Evolutionary conservation across 2,329 filamentous ascomycete species (phyloP), one percentile per base, ranked within the genome.

Genomic region (Trichoderma sp.): DNA sequence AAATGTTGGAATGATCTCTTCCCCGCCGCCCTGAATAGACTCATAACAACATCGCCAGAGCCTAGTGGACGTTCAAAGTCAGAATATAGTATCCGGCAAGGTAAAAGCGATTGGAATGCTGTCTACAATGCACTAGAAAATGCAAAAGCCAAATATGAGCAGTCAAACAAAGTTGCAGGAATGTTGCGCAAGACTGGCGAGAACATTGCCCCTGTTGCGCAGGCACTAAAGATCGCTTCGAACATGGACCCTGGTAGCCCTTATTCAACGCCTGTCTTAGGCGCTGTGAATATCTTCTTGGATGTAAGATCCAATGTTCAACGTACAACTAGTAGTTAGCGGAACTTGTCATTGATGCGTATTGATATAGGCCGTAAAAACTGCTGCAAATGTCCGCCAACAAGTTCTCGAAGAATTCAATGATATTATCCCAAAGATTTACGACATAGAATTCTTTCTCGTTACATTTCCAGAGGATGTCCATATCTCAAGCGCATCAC

Each of bases 1-100:
- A 39, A 57, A 14, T 67, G n/a, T 18, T 67, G 64, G 64, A 39
- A 67, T 18, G 18, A 36, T 11, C 51, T 67, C 47, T 67, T 67
- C 1, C 53, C 53, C 21, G 14, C 51, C 6, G 64, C 64, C 28
- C 51, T 67, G 24, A 39, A 15, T n/a, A 39, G 11, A 21, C 60
- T 63, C 26, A 43, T 21, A 14, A 7, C 60, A 18, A 43, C 34
- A n/a, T n/a, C 34, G 12, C 26, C 18, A 30, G 60, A 63, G 60
- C 60, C 60, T 15, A 63, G 24, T 24, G 34, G 60, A 18, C 60
- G 60, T 18, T 63, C 60, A 15, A 28, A 57, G 8, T 36, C 47
- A 26, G 28, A 57, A 11, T 58, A 56, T n/a, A 67, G 51, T 8
- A 57, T 67, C 4, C 64, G 64, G 5, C 24, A 66, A 6, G 56